Conservation (phyloP, 805 yeast species). For the Danielia reshetovae region DNA sequence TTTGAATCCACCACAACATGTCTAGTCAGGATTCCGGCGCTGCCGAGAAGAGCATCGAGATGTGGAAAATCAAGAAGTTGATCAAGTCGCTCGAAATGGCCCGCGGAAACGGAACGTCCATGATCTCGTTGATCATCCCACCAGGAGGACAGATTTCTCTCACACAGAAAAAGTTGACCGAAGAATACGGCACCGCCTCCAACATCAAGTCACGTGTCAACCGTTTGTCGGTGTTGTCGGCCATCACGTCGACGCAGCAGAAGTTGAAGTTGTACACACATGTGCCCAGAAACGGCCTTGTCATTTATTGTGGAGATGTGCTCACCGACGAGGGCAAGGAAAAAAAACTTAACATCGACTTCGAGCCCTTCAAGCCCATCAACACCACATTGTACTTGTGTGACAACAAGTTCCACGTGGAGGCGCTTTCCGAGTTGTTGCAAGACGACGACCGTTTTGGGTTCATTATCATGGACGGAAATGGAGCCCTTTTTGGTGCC, state of each 20-base stretch:
- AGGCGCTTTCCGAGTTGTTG: conserved; percentile 87
- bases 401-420: conserved; percentile 98
- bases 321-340: conserved; percentile 96
- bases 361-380: conserved; percentile 98
- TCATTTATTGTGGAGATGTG: conserved; percentile 97
- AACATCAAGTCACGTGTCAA: conserved; percentile 97
- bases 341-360: conserved; percentile 93
- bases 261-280: conserved; percentile 83
- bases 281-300: conserved; percentile 94
- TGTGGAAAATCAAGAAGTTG: conserved; percentile 97
- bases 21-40: conserved; percentile 34
- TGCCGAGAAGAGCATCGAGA: conserved; percentile 89
- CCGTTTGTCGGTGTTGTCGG: conserved; percentile 90
- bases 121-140: conserved; percentile 95
- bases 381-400: conserved; percentile 92
- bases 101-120: conserved; percentile 98
- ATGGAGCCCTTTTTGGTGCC: conserved; percentile 93
- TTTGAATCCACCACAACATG: too few species aligned
- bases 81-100: conserved; percentile 84
- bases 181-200: conserved; percentile 98
- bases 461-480: conserved; percentile 99
- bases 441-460: conserved; percentile 97
- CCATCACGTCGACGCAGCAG: conserved; percentile 98
- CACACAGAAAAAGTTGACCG: conserved; percentile 86
- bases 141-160: conserved; percentile 92